Evolutionary conservation across 2,329 filamentous ascomycete genomes (phyloP).

Genomic region (Pseudogymnoascus destructans): DNA sequence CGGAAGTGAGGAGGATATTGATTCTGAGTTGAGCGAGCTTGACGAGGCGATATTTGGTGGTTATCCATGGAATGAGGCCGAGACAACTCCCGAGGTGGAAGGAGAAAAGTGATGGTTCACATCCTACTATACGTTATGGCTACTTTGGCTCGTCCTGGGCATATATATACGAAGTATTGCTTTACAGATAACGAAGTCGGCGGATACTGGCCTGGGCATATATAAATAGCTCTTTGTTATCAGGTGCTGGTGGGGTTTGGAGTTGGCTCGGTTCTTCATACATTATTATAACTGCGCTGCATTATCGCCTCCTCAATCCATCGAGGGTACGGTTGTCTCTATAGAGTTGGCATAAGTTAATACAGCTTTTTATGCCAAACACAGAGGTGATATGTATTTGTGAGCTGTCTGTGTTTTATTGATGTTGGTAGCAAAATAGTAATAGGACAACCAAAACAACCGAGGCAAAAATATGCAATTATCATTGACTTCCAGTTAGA

Average conservation of each 20-base stretch:
- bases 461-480: background rate
- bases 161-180: background rate
- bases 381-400: background rate
- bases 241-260: background rate
- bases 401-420: background rate
- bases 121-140: background rate
- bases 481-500: background rate
- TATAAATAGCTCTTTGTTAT: background rate
- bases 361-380: background rate
- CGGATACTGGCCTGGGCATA: background rate
- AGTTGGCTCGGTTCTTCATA: background rate
- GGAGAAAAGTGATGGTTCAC: background rate
- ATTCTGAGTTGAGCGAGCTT: conserved; percentile 9
- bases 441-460: background rate
- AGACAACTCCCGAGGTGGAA: background rate
- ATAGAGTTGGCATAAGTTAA: background rate
- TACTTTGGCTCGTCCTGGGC: background rate
- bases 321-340: background rate
- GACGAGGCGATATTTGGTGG: background rate
- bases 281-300: background rate
- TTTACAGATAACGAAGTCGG: background rate
- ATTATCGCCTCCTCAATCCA: background rate
- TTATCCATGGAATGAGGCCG: background rate
- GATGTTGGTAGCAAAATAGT: background rate
- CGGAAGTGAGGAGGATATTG: conserved; percentile 13